These are phyloP conservation scores for Linnemannia hyalina DNA, from an alignment of 192 early-diverging fungal species.

Conservation along the genomic window DNA sequence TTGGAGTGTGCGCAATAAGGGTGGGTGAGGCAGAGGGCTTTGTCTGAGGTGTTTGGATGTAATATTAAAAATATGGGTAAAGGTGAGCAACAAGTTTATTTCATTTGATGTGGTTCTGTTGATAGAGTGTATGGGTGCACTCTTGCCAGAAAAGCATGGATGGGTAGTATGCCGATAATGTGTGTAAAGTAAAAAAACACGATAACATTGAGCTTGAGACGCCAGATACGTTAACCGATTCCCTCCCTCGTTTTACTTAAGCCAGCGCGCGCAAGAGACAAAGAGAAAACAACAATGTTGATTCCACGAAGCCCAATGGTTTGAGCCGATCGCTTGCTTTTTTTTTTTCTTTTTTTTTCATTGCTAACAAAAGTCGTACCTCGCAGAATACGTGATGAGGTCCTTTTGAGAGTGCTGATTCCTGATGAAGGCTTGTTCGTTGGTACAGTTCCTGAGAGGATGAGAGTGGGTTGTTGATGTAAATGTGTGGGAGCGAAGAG, in stretches of 20 bases:
- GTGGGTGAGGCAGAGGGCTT: neutral
- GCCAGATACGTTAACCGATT: neutral
- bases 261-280: neutral
- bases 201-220: neutral
- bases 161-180: neutral
- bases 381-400: neutral
- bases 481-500: neutral
- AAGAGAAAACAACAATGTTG: neutral
- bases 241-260: neutral
- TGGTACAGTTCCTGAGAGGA: neutral
- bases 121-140: no score
- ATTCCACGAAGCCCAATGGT: neutral
- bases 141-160: no score
- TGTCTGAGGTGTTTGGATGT: neutral
- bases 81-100: neutral
- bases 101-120: neutral
- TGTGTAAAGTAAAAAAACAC: neutral
- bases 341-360: no score
- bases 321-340: neutral
- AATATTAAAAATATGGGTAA: neutral
- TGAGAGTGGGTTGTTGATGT: neutral
- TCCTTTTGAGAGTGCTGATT: neutral
- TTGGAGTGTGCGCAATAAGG: neutral
- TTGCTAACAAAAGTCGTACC: neutral
- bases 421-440: neutral